Conservation (phyloP, 75 land plant species). For the Ceratopteris richardii region DNA sequence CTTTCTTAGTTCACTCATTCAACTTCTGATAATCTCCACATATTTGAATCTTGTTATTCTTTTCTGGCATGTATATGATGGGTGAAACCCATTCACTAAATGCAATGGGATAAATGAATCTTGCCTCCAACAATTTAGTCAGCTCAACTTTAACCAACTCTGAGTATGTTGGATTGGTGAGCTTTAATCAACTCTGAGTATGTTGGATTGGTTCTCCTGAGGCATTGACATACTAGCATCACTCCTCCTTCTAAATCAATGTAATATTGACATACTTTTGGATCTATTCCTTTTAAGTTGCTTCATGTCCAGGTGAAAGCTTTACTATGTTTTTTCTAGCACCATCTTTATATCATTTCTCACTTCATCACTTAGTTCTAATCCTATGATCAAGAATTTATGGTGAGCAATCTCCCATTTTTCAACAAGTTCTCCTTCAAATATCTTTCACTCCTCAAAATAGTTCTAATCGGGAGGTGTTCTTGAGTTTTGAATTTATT, state of each 20-base stretch:
- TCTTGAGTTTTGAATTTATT: no score
- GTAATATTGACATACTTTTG: neutral
- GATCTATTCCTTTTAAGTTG: conserved; percentile 6
- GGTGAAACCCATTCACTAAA: conserved; percentile 13
- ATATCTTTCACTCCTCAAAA: no score
- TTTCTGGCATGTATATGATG: neutral
- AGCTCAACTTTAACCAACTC: conserved; percentile 9
- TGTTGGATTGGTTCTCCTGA: no score
- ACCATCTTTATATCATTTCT: no score
- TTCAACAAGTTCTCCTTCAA: no score
- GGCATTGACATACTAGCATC: neutral
- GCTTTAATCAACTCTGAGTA: no score
- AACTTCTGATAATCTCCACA: neutral
- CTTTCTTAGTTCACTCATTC: conserved; percentile 6
- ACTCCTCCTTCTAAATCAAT: conserved; percentile 1
- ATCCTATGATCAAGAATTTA: no score
- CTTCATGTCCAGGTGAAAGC: conserved; percentile 13
- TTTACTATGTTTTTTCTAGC: no score
- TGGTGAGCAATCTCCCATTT: no score
- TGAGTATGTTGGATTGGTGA: conserved; percentile 1
- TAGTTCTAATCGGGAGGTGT: no score
- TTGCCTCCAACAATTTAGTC: neutral
- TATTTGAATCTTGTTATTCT: conserved; percentile 2
- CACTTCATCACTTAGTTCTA: no score
- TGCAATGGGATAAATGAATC: conserved; percentile 8